Percentiles rank a stretch among this genome's conserved stretches.
Evolutionary conservation across 2,329 filamentous ascomycete genomes (phyloP).

Genomic region (Ilyonectria robusta): DNA sequence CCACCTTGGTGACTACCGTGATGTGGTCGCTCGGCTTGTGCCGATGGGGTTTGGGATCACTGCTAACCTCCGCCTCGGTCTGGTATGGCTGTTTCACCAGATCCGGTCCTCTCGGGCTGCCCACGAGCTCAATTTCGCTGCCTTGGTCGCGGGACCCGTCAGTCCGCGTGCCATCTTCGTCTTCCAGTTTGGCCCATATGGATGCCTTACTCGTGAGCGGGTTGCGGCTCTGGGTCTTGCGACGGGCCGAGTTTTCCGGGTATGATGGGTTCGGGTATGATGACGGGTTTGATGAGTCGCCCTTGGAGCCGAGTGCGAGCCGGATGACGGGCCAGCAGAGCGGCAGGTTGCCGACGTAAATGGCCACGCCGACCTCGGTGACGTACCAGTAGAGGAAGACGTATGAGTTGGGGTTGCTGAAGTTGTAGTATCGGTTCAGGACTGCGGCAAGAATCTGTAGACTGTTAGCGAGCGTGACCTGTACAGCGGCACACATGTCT

Average conservation of each 20-base stretch:
- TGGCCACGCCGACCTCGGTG: constrained; percentile 70
- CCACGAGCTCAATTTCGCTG: constrained; percentile 51
- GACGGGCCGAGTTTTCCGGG: constrained; percentile 38
- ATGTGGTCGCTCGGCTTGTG: constrained; percentile 39
- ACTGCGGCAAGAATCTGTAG: constrained; percentile 68
- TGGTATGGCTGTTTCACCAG: constrained; percentile 33
- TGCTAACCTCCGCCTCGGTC: constrained; percentile 21
- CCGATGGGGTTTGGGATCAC: neutral
- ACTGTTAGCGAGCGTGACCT: constrained; percentile 4
- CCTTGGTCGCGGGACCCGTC: constrained; percentile 38
- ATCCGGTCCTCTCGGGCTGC: constrained; percentile 32
- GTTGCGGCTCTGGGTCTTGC: constrained; percentile 31
- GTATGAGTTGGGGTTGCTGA: constrained; percentile 67
- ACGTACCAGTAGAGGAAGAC: constrained; percentile 74
- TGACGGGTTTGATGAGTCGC: constrained; percentile 42
- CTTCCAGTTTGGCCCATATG: constrained; percentile 50
- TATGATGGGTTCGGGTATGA: constrained; percentile 37
- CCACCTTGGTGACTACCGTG: constrained; percentile 48
- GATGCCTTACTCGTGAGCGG: constrained; percentile 42
- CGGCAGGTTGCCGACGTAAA: constrained; percentile 73
- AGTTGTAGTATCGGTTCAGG: constrained; percentile 74
- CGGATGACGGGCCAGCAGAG: constrained; percentile 71
- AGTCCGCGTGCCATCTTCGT: constrained; percentile 38
- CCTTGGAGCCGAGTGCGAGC: constrained; percentile 51
- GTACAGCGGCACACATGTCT: neutral